phyloP scores from a whole-genome alignment of 2,329 filamentous ascomycete species.

The Leptographium procerum region DNA sequence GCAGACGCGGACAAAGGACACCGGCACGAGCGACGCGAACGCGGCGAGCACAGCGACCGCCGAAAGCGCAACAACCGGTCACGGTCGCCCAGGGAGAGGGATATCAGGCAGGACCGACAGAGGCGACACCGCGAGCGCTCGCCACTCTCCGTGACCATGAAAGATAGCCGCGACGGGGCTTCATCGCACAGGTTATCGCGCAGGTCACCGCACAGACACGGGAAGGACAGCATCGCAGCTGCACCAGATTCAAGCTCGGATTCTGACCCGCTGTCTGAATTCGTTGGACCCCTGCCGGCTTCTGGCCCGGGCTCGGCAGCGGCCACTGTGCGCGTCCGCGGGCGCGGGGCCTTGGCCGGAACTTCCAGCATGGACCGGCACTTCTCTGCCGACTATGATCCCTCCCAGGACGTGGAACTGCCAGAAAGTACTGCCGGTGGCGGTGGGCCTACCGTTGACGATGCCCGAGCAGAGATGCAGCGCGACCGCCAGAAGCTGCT shows the following conservation, averaged over 20 bases:
- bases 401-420: conserved; percentile 2
- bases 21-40: not conserved
- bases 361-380: conserved; percentile 9
- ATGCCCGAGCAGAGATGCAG: conserved; percentile 8
- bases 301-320: not conserved
- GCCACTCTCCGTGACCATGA: not conserved
- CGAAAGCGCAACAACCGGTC: not conserved
- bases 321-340: conserved; percentile 1
- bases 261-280: conserved; percentile 8
- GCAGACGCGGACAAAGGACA: not conserved
- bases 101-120: not conserved
- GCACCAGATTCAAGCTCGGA: not conserved
- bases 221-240: not conserved
- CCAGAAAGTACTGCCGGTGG: not conserved
- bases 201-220: no score
- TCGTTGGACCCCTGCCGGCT: conserved; percentile 6
- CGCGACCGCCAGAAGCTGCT: conserved; percentile 69
- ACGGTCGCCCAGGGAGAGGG: not conserved
- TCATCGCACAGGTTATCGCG: no score
- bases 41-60: not conserved
- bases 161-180: not conserved
- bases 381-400: conserved; percentile 11
- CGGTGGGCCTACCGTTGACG: not conserved
- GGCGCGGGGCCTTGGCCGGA: conserved; percentile 2
- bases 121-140: not conserved